These are phyloP conservation scores for Talaromyces rugulosus DNA, from an alignment of 2,329 filamentous ascomycete species.

Conservation along the genomic window DNA sequence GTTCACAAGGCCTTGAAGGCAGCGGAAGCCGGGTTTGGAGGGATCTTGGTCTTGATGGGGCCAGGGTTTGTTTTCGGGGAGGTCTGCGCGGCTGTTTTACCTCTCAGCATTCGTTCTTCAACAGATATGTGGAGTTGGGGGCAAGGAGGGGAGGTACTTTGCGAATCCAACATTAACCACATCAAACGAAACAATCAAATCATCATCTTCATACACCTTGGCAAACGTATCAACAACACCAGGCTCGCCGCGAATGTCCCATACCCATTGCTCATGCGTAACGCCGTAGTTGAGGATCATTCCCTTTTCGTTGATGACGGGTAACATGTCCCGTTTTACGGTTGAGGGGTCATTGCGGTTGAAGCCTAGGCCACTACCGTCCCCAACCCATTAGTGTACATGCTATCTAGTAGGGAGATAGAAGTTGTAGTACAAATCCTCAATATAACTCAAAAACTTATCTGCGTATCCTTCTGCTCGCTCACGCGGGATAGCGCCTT, in stretches of 20 bases:
- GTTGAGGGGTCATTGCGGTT: slow-evolving; percentile 35
- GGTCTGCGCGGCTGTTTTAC: slow-evolving; percentile 27
- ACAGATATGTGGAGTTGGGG: not conserved
- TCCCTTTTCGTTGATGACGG: slow-evolving; percentile 39
- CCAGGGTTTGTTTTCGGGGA: slow-evolving; percentile 30
- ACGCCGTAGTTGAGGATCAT: slow-evolving; percentile 6
- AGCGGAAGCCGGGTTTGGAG: slow-evolving; percentile 29
- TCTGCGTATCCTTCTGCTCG: slow-evolving; percentile 37
- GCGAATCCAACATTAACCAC: slow-evolving; percentile 7
- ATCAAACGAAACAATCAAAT: slow-evolving; percentile 18
- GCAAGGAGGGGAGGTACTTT: slow-evolving; percentile 3
- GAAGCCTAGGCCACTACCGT: slow-evolving; percentile 38
- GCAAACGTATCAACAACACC: slow-evolving; percentile 35
- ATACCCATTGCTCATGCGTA: slow-evolving; percentile 20
- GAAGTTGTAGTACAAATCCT: not conserved
- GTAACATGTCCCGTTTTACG: slow-evolving; percentile 42
- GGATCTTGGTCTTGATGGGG: slow-evolving; percentile 42
- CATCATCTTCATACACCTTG: slow-evolving; percentile 31
- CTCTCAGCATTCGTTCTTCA: slow-evolving; percentile 1
- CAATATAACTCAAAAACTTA: slow-evolving; percentile 27
- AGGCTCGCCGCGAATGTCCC: slow-evolving; percentile 30
- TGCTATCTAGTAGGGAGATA: no score
- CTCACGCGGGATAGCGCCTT: slow-evolving; percentile 35
- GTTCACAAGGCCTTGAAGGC: slow-evolving; percentile 42
- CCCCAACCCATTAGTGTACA: no score